These are phyloP conservation scores for Coffea eugenioides DNA, from an alignment of 257 asterid genomes.

Conservation along the genomic window DNA sequence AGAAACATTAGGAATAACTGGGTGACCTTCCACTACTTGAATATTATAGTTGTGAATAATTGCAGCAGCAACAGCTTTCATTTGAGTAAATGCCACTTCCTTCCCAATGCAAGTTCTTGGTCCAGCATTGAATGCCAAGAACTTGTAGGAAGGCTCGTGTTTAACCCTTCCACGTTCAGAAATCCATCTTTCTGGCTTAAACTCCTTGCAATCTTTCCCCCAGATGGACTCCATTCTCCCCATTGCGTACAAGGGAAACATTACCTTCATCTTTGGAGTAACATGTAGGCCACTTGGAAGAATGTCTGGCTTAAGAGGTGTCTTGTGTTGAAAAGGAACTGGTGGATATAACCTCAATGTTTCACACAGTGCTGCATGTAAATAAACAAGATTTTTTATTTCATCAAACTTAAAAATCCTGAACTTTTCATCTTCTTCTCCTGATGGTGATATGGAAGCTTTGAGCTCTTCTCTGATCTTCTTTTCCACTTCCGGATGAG, in stretches of 20 bases:
- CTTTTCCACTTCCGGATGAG: conserved; percentile 44
- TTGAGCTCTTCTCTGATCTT: conserved; percentile 48
- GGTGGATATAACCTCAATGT: conserved; percentile 49
- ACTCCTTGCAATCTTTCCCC: conserved; percentile 45
- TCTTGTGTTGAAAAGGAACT: conserved; percentile 48
- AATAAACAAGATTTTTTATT: conserved; percentile 29
- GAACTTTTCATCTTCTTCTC: conserved; percentile 19
- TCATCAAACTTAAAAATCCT: conserved; percentile 40
- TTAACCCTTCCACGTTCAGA: conserved; percentile 34
- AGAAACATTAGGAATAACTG: conserved; percentile 43
- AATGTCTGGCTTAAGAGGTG: conserved; percentile 31
- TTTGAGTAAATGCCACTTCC: conserved; percentile 61
- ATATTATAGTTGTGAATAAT: conserved; percentile 41
- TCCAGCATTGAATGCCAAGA: conserved; percentile 52
- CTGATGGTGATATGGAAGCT: conserved; percentile 9
- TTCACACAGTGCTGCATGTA: conserved; percentile 49
- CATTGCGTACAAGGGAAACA: conserved; percentile 47
- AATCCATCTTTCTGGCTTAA: conserved; percentile 58
- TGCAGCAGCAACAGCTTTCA: conserved; percentile 38
- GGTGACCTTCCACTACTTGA: conserved; percentile 37
- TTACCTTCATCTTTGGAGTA: conserved; percentile 28
- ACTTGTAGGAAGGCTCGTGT: conserved; percentile 53
- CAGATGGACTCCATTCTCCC: conserved; percentile 43
- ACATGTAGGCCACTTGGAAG: conserved; percentile 46
- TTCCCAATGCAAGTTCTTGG: conserved; percentile 58